Conservation (phyloP, 208 protist genomes). For the Porcisia hertigi region DNA sequence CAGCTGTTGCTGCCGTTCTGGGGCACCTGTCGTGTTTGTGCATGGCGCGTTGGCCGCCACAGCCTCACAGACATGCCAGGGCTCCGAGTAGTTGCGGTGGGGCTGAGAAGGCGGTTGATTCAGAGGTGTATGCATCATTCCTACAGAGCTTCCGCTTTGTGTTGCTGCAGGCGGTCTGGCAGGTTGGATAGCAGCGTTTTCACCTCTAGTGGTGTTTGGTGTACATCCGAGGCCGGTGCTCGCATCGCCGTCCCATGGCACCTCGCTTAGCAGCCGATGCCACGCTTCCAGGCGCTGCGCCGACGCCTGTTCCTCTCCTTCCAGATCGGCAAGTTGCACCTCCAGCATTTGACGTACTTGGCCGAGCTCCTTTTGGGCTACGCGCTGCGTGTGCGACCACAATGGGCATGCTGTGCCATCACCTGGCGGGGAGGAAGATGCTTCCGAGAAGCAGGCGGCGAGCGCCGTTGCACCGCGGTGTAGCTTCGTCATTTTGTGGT, state of each 20-base stretch:
- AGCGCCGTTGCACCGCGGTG: conserved; percentile 23
- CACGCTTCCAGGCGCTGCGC: conserved; percentile 20
- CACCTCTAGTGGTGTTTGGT: neutral
- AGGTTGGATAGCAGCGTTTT: neutral
- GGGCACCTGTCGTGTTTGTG: neutral
- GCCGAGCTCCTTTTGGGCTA: conserved; percentile 20
- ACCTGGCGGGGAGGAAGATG: neutral
- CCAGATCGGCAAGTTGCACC: conserved; percentile 21
- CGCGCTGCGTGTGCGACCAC: conserved; percentile 19
- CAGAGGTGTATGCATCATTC: conserved; percentile 6
- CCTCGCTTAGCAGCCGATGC: conserved; percentile 29
- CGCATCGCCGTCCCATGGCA: conserved; percentile 17
- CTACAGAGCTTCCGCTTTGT: neutral
- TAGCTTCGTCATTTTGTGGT: conserved; percentile 20
- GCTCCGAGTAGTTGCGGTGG: neutral
- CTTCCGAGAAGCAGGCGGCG: neutral
- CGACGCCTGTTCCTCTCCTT: conserved; percentile 13
- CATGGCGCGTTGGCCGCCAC: neutral
- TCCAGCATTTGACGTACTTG: conserved; percentile 2
- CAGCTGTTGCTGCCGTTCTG: neutral
- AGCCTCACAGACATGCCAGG: neutral
- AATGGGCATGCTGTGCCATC: neutral
- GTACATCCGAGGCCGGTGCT: neutral
- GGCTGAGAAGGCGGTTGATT: conserved; percentile 1
- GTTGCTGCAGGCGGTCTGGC: neutral